phyloP scores from a whole-genome alignment of 495 filamentous ascomycete genomes.

The Tuber calosporum region DNA sequence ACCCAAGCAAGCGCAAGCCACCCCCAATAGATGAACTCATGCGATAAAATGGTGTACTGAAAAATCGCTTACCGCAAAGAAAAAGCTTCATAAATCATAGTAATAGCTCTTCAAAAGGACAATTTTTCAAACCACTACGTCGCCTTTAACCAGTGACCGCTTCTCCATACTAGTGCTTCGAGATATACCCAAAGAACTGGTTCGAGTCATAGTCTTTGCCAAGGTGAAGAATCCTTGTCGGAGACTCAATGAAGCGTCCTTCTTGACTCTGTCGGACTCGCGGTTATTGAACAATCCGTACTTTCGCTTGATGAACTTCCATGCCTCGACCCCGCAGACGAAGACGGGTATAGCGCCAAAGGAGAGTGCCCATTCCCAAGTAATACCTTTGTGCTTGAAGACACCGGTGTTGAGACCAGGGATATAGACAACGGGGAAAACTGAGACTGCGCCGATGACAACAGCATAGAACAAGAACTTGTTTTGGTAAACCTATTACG shows the following conservation, averaged over 20 bases:
- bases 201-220: constrained; percentile 41
- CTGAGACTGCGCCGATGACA: constrained; percentile 56
- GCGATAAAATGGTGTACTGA: not conserved
- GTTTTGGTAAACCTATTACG: constrained; percentile 52
- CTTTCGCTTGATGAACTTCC: constrained; percentile 56
- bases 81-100: constrained; percentile 6
- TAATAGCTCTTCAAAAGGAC: not conserved
- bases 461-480: constrained; percentile 65
- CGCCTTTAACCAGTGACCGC: constrained; percentile 16
- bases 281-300: constrained; percentile 41
- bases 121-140: constrained; percentile 33
- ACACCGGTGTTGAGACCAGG: constrained; percentile 58
- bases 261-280: constrained; percentile 40
- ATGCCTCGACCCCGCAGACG: constrained; percentile 54
- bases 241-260: constrained; percentile 41
- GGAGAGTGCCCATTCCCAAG: constrained; percentile 60
- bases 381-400: constrained; percentile 62
- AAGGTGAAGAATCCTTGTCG: constrained; percentile 45
- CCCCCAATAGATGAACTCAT: not conserved
- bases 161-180: constrained; percentile 40
- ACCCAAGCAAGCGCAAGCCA: not conserved
- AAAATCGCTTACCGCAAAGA: not conserved
- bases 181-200: constrained; percentile 24
- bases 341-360: constrained; percentile 54
- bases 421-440: constrained; percentile 65